Base-by-base conservation (phyloP, 306 rosid species). In the Senna siamea region DNA sequence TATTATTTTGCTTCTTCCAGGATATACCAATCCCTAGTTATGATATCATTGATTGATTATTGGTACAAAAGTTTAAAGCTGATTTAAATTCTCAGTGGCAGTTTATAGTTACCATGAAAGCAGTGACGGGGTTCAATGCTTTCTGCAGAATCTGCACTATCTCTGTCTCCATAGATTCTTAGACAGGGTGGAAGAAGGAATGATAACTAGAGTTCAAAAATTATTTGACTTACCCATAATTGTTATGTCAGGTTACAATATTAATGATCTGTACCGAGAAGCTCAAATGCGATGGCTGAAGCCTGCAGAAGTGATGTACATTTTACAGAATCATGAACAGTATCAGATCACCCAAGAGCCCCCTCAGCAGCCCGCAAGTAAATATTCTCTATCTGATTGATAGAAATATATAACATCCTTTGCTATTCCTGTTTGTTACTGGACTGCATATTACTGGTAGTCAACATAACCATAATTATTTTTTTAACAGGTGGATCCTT, bases 281-380 rank as follows among this genome's bases (percentile, higher is more conserved):
- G 99, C 96, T 63, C 95, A 87, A 82, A 81, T 51, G 41, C 90
- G 99, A 69, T 95, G 99, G 99, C 89, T 95, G 77, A 95, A 87
- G 89, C 97, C 99, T 23, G 88, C 83, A 2, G 99, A 95, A 80
- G 97, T 95, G 76, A 76, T 81, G 47, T 90, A 75, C 80, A 88
- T 95, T 81, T 90, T 95, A 66, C 83, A 69, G 79, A 92, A 90
- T 78, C 87, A 95, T 32, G 90, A 95, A n/a, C 73, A 76, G 58
- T 90, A 80, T 76, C 75, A 86, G 82, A 66, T 95, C 80, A 86
- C 93, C 13, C 66, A 86, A 15, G 75, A 60, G 82, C 83, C 92
- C 53, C 85, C 83, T 35, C 84, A 86, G 22, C 84, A 70, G 75
- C 99, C 99, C 71, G 9, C 84, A 17, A 82, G 99, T 95, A 84